These are phyloP conservation scores for Hymenochaete sp. DNA, from an alignment of 1,284 basidiomycete species.

Conservation along the genomic window DNA sequence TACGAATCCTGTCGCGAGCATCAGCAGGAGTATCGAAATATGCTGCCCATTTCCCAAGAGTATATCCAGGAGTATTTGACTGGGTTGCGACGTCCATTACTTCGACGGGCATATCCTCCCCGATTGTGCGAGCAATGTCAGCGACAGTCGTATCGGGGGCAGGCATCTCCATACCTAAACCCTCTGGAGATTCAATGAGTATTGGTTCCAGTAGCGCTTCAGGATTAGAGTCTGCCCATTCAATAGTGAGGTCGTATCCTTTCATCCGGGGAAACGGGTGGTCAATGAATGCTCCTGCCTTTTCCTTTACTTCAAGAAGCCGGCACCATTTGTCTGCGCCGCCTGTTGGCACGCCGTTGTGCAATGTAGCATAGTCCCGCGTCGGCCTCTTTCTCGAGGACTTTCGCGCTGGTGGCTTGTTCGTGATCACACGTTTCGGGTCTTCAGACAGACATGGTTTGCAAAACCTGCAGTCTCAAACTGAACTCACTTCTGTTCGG, in stretches of 20 bases:
- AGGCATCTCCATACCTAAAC: constrained; percentile 84
- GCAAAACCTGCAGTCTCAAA: constrained; percentile 51
- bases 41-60: constrained; percentile 81
- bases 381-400: constrained; percentile 63
- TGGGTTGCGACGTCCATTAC: constrained; percentile 88
- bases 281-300: constrained; percentile 34
- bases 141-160: constrained; percentile 55
- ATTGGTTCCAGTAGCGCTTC: constrained; percentile 69
- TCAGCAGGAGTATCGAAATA: constrained; percentile 67
- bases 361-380: constrained; percentile 69
- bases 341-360: constrained; percentile 38
- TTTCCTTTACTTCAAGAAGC: constrained; percentile 52
- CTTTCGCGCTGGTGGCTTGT: constrained; percentile 69
- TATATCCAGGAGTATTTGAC: constrained; percentile 78
- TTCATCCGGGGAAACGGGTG: constrained; percentile 60
- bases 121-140: constrained; percentile 75
- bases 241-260: constrained; percentile 53
- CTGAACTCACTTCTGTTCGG: background rate
- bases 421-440: constrained; percentile 54
- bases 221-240: constrained; percentile 66
- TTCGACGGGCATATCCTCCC: constrained; percentile 70
- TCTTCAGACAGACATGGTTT: constrained; percentile 50
- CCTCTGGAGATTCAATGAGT: constrained; percentile 64
- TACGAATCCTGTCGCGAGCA: constrained; percentile 75
- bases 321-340: constrained; percentile 61